These are phyloP conservation scores for Phytopythium sindhum DNA, from an alignment of 352 stramenopile species.

Conservation along the genomic window DNA sequence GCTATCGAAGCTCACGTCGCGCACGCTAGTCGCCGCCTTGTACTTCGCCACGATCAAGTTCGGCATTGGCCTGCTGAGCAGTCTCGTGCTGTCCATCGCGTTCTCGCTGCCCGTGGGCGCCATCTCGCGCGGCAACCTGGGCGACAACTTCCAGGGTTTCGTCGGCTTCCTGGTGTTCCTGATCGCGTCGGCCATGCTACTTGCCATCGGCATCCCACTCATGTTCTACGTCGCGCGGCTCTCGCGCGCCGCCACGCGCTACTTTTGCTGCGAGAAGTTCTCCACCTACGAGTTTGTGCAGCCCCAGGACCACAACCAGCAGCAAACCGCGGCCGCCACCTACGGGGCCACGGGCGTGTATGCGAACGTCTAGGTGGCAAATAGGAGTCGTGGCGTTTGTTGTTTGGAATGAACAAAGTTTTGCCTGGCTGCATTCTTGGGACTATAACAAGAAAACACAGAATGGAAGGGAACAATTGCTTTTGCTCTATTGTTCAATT, in stretches of 20 bases:
- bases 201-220: slow-evolving; percentile 46
- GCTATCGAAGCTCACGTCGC: slow-evolving; percentile 38
- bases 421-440: not conserved
- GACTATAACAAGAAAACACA: slow-evolving; percentile 1
- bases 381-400: not conserved
- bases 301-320: slow-evolving; percentile 12
- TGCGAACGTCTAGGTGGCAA: not conserved
- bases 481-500: not conserved
- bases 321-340: slow-evolving; percentile 12
- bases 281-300: slow-evolving; percentile 41
- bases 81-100: slow-evolving; percentile 44
- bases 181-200: slow-evolving; percentile 36
- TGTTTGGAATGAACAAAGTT: not conserved
- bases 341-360: slow-evolving; percentile 34
- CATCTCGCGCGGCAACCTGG: slow-evolving; percentile 27
- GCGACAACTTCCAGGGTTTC: slow-evolving; percentile 38
- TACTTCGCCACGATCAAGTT: slow-evolving; percentile 72
- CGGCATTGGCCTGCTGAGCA: slow-evolving; percentile 42
- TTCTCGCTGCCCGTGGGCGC: slow-evolving; percentile 48
- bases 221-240: slow-evolving; percentile 49
- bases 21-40: slow-evolving; percentile 37
- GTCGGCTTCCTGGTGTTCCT: slow-evolving; percentile 45
- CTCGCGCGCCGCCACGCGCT: slow-evolving; percentile 45
- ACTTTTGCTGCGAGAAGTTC: slow-evolving; percentile 70
- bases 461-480: slow-evolving; percentile 2